Percentiles rank a stretch among this genome's conserved stretches.
These are phyloP conservation scores for Scytalidium lignicola DNA, from an alignment of 2,329 filamentous ascomycete genomes.

Conservation along the genomic window DNA sequence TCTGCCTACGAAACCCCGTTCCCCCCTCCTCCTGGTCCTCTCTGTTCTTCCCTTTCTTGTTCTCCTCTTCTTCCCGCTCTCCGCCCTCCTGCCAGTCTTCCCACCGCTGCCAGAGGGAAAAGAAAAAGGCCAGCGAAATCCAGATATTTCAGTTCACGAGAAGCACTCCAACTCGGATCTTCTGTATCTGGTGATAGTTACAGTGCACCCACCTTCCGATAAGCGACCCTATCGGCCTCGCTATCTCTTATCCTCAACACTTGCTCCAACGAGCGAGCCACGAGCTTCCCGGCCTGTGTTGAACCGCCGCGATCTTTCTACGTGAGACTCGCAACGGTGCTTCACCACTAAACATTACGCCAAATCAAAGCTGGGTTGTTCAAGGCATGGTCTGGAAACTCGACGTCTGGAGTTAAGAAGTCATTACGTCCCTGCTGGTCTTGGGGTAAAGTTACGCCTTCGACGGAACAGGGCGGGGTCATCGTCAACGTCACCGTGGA, in stretches of 20 bases:
- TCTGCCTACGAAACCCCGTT: neutral
- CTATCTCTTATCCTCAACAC: neutral
- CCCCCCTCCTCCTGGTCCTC: neutral
- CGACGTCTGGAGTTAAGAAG: neutral
- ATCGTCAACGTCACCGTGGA: constrained; percentile 11
- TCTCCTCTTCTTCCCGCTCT: neutral
- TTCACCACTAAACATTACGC: too few species aligned
- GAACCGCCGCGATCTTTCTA: too few species aligned
- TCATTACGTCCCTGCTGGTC: neutral
- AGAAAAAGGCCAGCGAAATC: neutral
- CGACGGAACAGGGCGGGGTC: neutral
- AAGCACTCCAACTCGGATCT: neutral
- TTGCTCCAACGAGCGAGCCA: neutral
- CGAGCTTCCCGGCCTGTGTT: neutral
- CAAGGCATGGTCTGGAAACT: neutral
- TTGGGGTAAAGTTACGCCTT: neutral
- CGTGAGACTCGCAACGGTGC: too few species aligned
- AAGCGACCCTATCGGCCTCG: neutral
- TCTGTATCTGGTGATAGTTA: neutral
- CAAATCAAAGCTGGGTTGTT: too few species aligned
- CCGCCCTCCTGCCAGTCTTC: neutral
- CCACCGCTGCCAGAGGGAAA: neutral
- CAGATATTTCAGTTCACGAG: neutral
- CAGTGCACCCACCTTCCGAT: neutral
- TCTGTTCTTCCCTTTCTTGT: neutral